Conservation (phyloP, 2,329 filamentous ascomycete species). For the Trichoderma semiorbis region DNA sequence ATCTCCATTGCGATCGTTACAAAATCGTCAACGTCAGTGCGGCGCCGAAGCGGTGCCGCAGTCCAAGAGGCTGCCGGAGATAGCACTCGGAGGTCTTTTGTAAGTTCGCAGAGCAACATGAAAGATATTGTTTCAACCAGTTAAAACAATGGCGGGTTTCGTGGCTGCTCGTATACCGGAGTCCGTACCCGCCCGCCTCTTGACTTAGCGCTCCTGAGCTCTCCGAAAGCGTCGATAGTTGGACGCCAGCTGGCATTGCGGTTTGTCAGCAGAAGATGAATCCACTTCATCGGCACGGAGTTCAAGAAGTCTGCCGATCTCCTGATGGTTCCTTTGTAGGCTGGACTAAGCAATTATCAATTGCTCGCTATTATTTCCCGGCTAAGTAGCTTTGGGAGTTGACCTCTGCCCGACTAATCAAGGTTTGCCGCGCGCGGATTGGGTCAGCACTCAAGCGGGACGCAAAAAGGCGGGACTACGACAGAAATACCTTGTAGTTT, state of each 20-base stretch:
- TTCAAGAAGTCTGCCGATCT: background rate
- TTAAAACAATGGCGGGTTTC: background rate
- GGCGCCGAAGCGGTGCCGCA: constrained; percentile 7
- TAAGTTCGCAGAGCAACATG: background rate
- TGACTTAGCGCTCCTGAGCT: background rate
- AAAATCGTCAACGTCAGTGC: background rate
- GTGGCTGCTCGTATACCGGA: background rate
- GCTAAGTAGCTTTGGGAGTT: background rate
- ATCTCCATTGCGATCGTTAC: background rate
- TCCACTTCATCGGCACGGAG: background rate
- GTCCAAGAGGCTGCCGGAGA: constrained; percentile 5
- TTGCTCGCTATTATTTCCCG: background rate
- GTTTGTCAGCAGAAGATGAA: background rate
- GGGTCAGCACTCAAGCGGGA: background rate
- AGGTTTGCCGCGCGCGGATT: constrained; percentile 2
- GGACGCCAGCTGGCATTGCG: background rate
- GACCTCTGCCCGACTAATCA: constrained; percentile 2
- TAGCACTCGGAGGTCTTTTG: constrained; percentile 11
- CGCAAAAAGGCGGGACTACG: background rate
- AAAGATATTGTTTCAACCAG: background rate
- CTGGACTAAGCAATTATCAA: background rate
- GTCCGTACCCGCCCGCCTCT: constrained; percentile 9
- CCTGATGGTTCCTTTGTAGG: background rate
- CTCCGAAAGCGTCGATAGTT: background rate
- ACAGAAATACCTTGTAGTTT: background rate